Conservation (phyloP, 805 yeast genomes). For the Yamadazyma sp. region DNA sequence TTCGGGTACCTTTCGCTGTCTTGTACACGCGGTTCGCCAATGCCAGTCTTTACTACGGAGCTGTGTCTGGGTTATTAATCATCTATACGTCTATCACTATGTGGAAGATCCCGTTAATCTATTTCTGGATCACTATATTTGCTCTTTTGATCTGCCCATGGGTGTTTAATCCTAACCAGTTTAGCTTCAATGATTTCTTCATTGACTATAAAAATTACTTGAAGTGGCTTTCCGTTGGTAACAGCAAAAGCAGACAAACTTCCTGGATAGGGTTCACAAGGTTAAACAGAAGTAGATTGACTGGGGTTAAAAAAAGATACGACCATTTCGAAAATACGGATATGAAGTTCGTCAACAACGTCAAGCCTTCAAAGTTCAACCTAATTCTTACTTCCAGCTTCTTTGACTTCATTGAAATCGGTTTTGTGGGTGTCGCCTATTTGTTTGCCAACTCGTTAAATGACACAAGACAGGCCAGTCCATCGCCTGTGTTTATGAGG, state of each 20-base stretch:
- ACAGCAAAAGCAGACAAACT: constrained; percentile 34
- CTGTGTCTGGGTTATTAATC: constrained; percentile 49
- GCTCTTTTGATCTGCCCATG: constrained; percentile 72
- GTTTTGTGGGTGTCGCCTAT: constrained; percentile 45
- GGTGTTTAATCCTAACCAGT: constrained; percentile 76
- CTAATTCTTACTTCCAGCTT: constrained; percentile 41
- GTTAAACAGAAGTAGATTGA: constrained; percentile 50
- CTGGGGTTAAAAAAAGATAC: constrained; percentile 52
- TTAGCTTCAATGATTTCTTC: constrained; percentile 66
- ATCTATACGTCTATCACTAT: constrained; percentile 57
- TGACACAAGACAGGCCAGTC: constrained; percentile 33
- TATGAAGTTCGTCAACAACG: constrained; percentile 34
- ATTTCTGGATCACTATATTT: constrained; percentile 71
- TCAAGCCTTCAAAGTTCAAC: constrained; percentile 49
- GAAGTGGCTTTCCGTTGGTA: constrained; percentile 53
- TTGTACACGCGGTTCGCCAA: constrained; percentile 72
- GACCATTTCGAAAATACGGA: constrained; percentile 38
- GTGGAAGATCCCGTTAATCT: constrained; percentile 60
- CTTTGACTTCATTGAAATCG: constrained; percentile 35
- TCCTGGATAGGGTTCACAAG: constrained; percentile 52
- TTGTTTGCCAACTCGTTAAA: constrained; percentile 56
- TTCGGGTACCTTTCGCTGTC: constrained; percentile 73
- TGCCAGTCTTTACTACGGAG: constrained; percentile 67
- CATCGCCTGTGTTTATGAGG: constrained; percentile 45
- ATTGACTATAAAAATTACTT: constrained; percentile 62